Evolutionary conservation across 1,284 basidiomycete genomes (phyloP), one percentile per base, ranked within the genome.

Genomic region (Phlebopus sp.): DNA sequence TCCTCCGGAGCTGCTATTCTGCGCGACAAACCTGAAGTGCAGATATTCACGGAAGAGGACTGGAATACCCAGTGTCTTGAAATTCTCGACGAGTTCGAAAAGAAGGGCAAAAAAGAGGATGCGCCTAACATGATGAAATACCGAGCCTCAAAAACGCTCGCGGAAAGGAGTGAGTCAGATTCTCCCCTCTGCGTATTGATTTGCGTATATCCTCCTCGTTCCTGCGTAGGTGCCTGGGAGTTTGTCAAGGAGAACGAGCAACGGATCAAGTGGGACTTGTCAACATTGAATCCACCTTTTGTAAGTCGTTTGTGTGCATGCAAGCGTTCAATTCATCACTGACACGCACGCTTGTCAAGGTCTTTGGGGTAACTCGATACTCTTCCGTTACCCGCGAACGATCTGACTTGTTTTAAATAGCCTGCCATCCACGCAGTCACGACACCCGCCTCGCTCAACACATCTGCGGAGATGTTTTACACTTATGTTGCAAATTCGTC

Each of bases 41-140:
- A 44, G 1, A 58, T 58, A 2, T 73, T 70, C 54, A 69, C 63
- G 31, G 78, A 80, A 52, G 52, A 58, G 1, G 76, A 86, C 62
- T 92, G 88, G 88, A 88, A 91, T 69, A 63, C 78, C 7, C 69
- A 73, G 34, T 73, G 77, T 3, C 64, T 78, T n/a, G 61, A 73
- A 18, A 68, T 76, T 39, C 71, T 84, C n/a, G 72, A 78, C 57
- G 66, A 76, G 52, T 72, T 82, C 10, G 70, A 76, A 55, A 67
- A 76, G 50, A 72, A 78, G 44, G 82, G 84, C 11, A 62, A 60
- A 15, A 56, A 23, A 41, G 60, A 62, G n/a, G 71, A 74, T 13
- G 77, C 81, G 1, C 42, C 66, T 2, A 54, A 56, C 1, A 48
- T 61, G 6, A 61, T 68, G 37, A 81, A 78, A 58, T 88, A 86